Evolutionary conservation across 2,329 filamentous ascomycete species (phyloP).

Genomic region (Aspergillus sp.): DNA sequence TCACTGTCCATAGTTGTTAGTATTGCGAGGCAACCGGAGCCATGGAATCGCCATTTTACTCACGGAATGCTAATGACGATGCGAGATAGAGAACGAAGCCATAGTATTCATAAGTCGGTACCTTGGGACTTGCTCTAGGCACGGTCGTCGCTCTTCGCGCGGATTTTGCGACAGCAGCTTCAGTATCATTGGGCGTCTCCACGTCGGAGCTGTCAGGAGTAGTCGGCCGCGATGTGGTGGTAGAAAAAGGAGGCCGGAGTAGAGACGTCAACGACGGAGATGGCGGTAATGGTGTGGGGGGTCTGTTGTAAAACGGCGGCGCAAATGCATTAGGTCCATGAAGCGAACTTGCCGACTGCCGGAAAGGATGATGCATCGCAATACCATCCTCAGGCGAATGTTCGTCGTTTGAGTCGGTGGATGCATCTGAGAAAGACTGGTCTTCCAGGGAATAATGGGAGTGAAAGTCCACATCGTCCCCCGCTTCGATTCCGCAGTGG

Average conservation of each 20-base stretch:
- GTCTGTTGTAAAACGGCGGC: constrained; percentile 94
- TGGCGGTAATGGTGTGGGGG: constrained; percentile 90
- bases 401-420: constrained; percentile 33
- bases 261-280: constrained; percentile 91
- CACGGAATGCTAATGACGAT: constrained; percentile 75
- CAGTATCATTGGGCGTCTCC: constrained; percentile 64
- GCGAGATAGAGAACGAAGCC: constrained; percentile 96
- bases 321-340: constrained; percentile 54
- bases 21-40: not conserved
- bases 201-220: constrained; percentile 91
- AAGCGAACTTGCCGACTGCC: constrained; percentile 42
- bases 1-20: constrained; percentile 38
- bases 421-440: constrained; percentile 37
- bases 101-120: constrained; percentile 99
- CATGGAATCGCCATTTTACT: constrained; percentile 36
- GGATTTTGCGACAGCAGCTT: constrained; percentile 60
- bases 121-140: constrained; percentile 82
- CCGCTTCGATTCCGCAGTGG: constrained; percentile 29
- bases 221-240: constrained; percentile 77
- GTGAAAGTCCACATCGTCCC: constrained; percentile 45
- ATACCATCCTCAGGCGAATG: constrained; percentile 29
- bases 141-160: constrained; percentile 63
- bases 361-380: constrained; percentile 38
- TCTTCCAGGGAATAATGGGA: constrained; percentile 46
- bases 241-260: constrained; percentile 68